Evolutionary conservation across 2,329 filamentous ascomycete genomes (phyloP).

Genomic region (Colletotrichum abscissum): DNA sequence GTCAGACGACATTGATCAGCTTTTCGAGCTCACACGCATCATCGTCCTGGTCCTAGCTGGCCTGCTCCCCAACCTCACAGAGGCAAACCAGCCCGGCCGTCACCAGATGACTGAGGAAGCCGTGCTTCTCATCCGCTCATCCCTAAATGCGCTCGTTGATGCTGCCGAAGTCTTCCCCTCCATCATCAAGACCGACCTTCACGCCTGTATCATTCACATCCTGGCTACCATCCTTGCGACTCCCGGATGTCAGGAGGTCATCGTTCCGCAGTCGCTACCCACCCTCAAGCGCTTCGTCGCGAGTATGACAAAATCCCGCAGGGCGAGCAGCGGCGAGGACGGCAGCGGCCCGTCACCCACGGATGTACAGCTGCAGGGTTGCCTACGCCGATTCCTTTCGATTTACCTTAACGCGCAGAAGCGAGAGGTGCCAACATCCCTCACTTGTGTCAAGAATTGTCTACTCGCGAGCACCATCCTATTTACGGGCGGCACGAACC

Average conservation of each 20-base stretch:
- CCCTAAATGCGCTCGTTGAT: conserved; percentile 90
- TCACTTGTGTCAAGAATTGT: conserved; percentile 93
- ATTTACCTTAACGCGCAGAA: conserved; percentile 83
- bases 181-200: conserved; percentile 95
- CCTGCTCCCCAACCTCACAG: conserved; percentile 83
- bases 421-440: conserved; percentile 78
- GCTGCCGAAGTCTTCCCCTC: conserved; percentile 95
- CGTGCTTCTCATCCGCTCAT: conserved; percentile 80
- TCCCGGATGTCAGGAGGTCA: conserved; percentile 84
- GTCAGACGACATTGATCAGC: conserved; percentile 96
- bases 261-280: conserved; percentile 89
- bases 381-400: conserved; percentile 82
- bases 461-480: conserved; percentile 90
- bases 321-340: conserved; percentile 40
- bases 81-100: conserved; percentile 72
- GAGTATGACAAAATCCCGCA: conserved; percentile 70
- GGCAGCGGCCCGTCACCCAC: conserved; percentile 59
- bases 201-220: conserved; percentile 96
- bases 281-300: conserved; percentile 92
- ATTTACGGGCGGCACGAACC: conserved; percentile 81
- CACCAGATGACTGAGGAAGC: conserved; percentile 90
- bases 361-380: conserved; percentile 80
- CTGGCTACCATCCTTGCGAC: conserved; percentile 94
- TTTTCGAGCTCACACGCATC: conserved; percentile 96
- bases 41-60: conserved; percentile 94